phyloP scores from a whole-genome alignment of 2,329 filamentous ascomycete species.

The Aspergillus proliferans region DNA sequence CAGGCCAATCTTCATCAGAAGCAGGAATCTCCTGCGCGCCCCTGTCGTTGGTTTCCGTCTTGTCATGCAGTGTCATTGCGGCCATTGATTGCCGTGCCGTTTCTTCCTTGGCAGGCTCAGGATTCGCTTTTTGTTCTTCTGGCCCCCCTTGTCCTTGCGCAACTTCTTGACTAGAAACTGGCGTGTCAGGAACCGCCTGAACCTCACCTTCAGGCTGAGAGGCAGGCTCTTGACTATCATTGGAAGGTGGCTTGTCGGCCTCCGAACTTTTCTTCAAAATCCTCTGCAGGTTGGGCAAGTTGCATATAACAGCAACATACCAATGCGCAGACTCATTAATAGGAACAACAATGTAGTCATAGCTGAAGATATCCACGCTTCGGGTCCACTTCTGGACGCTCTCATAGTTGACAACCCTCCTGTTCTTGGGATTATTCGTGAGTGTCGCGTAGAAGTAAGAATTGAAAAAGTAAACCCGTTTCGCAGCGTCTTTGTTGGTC shows the following conservation, averaged over 20 bases:
- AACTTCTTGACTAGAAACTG: conserved; percentile 8
- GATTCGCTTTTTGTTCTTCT: not conserved
- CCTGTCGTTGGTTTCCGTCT: not conserved
- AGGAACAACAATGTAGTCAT: conserved; percentile 85
- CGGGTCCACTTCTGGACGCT: conserved; percentile 83
- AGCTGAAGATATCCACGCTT: conserved; percentile 73
- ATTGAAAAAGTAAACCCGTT: conserved; percentile 80
- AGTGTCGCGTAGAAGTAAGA: conserved; percentile 85
- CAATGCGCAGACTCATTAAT: conserved; percentile 85
- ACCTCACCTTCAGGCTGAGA: conserved; percentile 13
- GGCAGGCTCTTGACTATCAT: conserved; percentile 7
- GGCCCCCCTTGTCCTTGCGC: not conserved
- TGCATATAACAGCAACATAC: conserved; percentile 94
- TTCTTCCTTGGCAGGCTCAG: conserved; percentile 16
- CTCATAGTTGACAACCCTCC: conserved; percentile 67
- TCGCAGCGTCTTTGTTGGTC: conserved; percentile 50
- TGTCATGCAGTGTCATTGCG: conserved; percentile 24
- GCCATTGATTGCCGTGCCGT: conserved; percentile 18
- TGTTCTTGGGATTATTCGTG: conserved; percentile 51
- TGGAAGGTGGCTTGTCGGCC: conserved; percentile 2
- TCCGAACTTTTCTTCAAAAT: conserved; percentile 5
- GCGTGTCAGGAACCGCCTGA: conserved; percentile 24
- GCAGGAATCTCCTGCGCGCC: conserved; percentile 1
- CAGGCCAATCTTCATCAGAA: conserved; percentile 23
- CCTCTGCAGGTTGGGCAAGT: conserved; percentile 60